Conservation (phyloP, 2,329 filamentous ascomycete species). For the Lanzia echinophila region DNA sequence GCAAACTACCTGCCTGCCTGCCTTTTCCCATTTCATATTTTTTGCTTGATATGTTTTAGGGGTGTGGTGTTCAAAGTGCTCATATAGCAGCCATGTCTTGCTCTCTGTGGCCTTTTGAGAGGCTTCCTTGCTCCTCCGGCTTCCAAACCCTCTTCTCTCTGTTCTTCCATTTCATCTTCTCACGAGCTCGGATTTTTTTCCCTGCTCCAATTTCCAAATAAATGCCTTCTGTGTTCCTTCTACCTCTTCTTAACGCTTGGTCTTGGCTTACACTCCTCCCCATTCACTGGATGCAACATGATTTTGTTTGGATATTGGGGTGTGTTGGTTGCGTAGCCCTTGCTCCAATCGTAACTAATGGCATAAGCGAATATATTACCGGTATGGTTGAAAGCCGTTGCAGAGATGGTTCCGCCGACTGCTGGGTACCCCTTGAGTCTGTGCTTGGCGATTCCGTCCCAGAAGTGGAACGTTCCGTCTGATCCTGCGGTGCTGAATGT, state of each 20-base stretch:
- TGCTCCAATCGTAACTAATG: constrained; percentile 96
- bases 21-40: background rate
- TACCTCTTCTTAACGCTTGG: constrained; percentile 34
- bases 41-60: background rate
- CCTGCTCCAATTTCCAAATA: background rate
- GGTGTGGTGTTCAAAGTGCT: background rate
- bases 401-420: constrained; percentile 79
- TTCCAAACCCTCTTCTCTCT: background rate
- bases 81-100: background rate
- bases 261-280: constrained; percentile 55
- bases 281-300: constrained; percentile 71
- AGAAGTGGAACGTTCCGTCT: constrained; percentile 95
- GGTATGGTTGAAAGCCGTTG: constrained; percentile 83
- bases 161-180: background rate
- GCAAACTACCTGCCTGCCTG: background rate
- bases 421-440: constrained; percentile 81
- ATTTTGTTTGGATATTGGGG: constrained; percentile 70
- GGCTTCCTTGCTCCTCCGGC: background rate
- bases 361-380: constrained; percentile 84
- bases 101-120: background rate
- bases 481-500: constrained; percentile 97
- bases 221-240: background rate
- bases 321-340: constrained; percentile 83
- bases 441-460: constrained; percentile 90
- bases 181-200: background rate